phyloP scores from a whole-genome alignment of 2,329 filamentous ascomycete species.

The Exophiala aquamarina region DNA sequence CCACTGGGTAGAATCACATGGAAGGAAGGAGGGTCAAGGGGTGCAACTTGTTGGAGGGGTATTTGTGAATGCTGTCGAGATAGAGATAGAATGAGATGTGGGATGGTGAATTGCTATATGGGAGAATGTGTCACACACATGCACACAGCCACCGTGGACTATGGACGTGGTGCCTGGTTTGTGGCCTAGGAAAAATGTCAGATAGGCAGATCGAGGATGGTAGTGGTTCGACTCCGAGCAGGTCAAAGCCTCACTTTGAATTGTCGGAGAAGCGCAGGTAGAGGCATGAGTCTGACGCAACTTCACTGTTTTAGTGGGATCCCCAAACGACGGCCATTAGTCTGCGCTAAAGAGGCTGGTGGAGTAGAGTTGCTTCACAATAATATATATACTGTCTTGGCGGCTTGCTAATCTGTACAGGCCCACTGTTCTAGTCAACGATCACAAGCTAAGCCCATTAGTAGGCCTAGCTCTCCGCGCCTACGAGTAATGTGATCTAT shows the following conservation, averaged over 20 bases:
- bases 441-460: too few species aligned
- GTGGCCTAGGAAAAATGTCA: constrained; percentile 8
- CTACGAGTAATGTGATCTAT: neutral
- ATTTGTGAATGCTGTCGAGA: constrained; percentile 1
- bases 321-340: too few species aligned
- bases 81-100: neutral
- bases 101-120: neutral
- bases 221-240: neutral
- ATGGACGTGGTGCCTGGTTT: constrained; percentile 19
- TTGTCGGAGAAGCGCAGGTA: neutral
- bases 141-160: constrained; percentile 13
- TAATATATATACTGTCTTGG: too few species aligned
- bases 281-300: neutral
- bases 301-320: too few species aligned
- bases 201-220: neutral
- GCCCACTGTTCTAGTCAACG: too few species aligned
- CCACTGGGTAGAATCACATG: constrained; percentile 18
- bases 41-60: too few species aligned
- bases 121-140: constrained; percentile 10
- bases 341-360: too few species aligned
- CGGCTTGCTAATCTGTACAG: too few species aligned
- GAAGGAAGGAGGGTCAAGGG: constrained; percentile 1
- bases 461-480: too few species aligned
- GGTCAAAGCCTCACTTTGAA: too few species aligned
- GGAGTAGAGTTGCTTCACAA: too few species aligned